Conservation (phyloP, 75 land plant species). For the Picea glauca region DNA sequence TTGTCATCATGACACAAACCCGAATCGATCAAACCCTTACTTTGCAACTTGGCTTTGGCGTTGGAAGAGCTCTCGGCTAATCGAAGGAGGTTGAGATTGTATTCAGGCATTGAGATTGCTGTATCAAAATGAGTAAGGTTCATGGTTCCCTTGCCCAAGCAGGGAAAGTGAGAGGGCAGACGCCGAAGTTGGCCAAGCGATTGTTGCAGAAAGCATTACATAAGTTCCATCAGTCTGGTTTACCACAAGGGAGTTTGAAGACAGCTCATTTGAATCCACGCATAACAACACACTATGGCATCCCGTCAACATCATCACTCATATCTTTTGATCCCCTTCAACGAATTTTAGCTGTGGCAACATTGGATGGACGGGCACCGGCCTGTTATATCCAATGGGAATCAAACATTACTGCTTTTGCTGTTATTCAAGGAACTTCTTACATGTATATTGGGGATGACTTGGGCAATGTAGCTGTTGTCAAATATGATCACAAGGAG, state of each 20-base stretch:
- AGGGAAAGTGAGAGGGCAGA: too few relatives aligned
- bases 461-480: slow-evolving; percentile 55
- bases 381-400: slow-evolving; percentile 54
- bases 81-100: too few relatives aligned
- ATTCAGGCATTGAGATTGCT: too few relatives aligned
- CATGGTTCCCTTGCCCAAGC: too few relatives aligned
- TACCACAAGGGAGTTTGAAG: not conserved
- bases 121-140: too few relatives aligned
- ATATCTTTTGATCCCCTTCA: slow-evolving; percentile 5
- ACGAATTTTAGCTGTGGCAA: slow-evolving; percentile 9
- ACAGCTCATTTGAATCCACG: slow-evolving; percentile 11
- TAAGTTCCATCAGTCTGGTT: not conserved
- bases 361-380: slow-evolving; percentile 30
- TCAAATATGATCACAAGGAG: slow-evolving; percentile 56
- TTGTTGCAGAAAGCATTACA: too few relatives aligned
- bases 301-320: slow-evolving; percentile 7
- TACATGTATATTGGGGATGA: slow-evolving; percentile 88
- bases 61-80: too few relatives aligned
- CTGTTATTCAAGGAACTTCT: slow-evolving; percentile 55
- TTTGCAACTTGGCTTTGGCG: too few relatives aligned
- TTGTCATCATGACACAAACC: too few relatives aligned
- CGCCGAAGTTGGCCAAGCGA: too few relatives aligned
- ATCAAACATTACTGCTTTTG: slow-evolving; percentile 68
- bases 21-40: too few relatives aligned
- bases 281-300: not conserved